A percentile compares a stretch with the other conserved stretches of the same genome.
These are phyloP conservation scores for Thelephora terrestris DNA, from an alignment of 1,284 basidiomycete species.

Conservation along the genomic window DNA sequence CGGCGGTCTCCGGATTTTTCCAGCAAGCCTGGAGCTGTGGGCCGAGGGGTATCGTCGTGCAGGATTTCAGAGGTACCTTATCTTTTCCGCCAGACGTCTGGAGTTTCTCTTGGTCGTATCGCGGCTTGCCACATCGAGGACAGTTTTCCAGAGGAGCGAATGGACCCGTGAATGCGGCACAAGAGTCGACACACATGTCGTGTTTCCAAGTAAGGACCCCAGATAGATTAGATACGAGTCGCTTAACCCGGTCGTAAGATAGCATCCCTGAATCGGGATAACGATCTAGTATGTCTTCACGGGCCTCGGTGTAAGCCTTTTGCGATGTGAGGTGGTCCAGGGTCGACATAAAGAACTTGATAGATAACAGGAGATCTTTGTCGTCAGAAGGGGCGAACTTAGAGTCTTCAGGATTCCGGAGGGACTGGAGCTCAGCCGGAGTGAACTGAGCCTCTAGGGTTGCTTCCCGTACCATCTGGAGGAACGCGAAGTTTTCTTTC, in stretches of 20 bases:
- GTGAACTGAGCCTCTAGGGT: too few relatives aligned
- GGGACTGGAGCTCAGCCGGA: too few relatives aligned
- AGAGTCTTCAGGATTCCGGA: too few relatives aligned
- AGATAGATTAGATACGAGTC: slow-evolving; percentile 12
- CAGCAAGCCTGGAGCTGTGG: slow-evolving; percentile 18
- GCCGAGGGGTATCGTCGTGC: slow-evolving; percentile 16
- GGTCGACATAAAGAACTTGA: slow-evolving; percentile 9
- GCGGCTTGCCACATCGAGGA: slow-evolving; percentile 13
- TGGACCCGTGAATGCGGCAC: slow-evolving; percentile 19
- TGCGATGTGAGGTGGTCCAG: too few relatives aligned
- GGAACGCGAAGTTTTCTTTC: too few relatives aligned
- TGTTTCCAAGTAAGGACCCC: slow-evolving; percentile 15
- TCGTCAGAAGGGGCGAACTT: too few relatives aligned
- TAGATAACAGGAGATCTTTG: too few relatives aligned
- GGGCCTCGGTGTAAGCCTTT: too few relatives aligned
- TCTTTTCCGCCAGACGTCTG: slow-evolving; percentile 8
- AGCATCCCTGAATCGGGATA: slow-evolving; percentile 14
- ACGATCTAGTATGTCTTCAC: slow-evolving; percentile 8
- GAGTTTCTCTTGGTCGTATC: slow-evolving; percentile 12
- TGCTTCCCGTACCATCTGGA: too few relatives aligned
- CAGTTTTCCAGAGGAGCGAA: slow-evolving; percentile 15
- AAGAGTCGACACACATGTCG: slow-evolving; percentile 24
- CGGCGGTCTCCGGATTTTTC: slow-evolving; percentile 7
- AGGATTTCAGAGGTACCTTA: slow-evolving; percentile 13
- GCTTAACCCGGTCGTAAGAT: slow-evolving; percentile 17